Evolutionary conservation across 306 rosid species (phyloP), one percentile per base, ranked within the genome.

Genomic region (Fagus crenata): DNA sequence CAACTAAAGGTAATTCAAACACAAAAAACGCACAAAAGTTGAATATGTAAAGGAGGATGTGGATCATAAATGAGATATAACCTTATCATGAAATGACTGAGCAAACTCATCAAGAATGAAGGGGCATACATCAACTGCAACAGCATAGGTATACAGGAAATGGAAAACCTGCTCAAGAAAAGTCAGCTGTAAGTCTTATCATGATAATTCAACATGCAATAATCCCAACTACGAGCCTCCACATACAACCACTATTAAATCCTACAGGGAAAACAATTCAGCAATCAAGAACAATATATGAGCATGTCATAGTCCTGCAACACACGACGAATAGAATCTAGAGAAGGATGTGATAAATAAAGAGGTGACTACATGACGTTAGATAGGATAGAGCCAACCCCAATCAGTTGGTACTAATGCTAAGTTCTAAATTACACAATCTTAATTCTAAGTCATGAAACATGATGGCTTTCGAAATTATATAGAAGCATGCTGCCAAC

Each of bases 41-140:
- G 5, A 49, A 41, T 41, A 64, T 43, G 58, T 54, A 76, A 72
- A 74, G 74, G n/a, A 6, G 59, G 75, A 78, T 76, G n/a, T 8
- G 59, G 75, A 78, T 76, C 61, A 82, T 74, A 77, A 80, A 87
- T 46, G 72, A 81, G 75, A 75, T 78, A 74, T 75, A 78, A 95
- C 99, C 99, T 89, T 92, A 71, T 95, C 97, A 78, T 88, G 93
- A 89, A 95, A 89, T 68, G 99, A 89, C 86, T 91, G 97, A 81
- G 90, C 91, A 80, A 95, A 86, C 83, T 95, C 97, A 83, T 95
- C 99, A 75, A 92, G 91, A 51, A 91, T 95, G 91, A 95, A 95
- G 83, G 98, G 82, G 78, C 92, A 88, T 73, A 88, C 77, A 78
- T 87, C 87, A 56, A 87, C 82, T 56, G 85, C 80, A 31, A 78